Conservation (phyloP, 805 yeast genomes). For the Suhomyces tanzawaensis region DNA sequence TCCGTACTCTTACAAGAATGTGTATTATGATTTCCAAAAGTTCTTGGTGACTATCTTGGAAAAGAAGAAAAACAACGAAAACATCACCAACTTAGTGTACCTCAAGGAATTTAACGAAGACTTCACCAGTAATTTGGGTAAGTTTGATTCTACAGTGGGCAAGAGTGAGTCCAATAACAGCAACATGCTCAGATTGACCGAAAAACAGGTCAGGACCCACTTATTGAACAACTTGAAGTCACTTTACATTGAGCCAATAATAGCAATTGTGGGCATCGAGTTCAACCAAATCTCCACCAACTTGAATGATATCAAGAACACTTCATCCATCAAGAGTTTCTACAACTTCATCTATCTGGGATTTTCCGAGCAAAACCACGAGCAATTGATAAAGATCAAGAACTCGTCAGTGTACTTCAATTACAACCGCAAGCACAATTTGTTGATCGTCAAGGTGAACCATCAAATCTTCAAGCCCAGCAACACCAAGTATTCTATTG, state of each 20-base stretch:
- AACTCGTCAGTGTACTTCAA: conserved; percentile 19
- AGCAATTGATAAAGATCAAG: conserved; percentile 8
- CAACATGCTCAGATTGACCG: conserved; percentile 18
- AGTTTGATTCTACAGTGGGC: conserved; percentile 14
- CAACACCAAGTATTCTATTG: conserved; percentile 9
- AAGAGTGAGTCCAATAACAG: conserved; percentile 18
- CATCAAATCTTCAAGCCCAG: conserved; percentile 16
- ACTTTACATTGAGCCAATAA: conserved; percentile 38
- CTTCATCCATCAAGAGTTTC: conserved; percentile 23
- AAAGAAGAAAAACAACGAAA: conserved; percentile 8
- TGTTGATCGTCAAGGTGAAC: conserved; percentile 24
- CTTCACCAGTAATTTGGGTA: conserved; percentile 16
- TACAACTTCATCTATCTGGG: conserved; percentile 12
- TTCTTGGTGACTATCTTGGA: conserved; percentile 14
- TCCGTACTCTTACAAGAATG: conserved; percentile 21
- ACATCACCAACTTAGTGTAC: conserved; percentile 12
- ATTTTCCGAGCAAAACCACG: conserved; percentile 1
- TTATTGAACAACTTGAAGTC: conserved; percentile 33
- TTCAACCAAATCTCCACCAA: conserved; percentile 32
- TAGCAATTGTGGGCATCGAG: conserved; percentile 32
- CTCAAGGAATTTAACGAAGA: conserved; percentile 17
- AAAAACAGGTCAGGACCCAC: conserved; percentile 34
- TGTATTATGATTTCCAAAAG: conserved; percentile 22
- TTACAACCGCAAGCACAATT: conserved; percentile 19
- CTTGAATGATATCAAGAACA: conserved; percentile 20